Evolutionary conservation across 2,329 filamentous ascomycete genomes (phyloP).

Genomic region (Hypoxylon sp.): DNA sequence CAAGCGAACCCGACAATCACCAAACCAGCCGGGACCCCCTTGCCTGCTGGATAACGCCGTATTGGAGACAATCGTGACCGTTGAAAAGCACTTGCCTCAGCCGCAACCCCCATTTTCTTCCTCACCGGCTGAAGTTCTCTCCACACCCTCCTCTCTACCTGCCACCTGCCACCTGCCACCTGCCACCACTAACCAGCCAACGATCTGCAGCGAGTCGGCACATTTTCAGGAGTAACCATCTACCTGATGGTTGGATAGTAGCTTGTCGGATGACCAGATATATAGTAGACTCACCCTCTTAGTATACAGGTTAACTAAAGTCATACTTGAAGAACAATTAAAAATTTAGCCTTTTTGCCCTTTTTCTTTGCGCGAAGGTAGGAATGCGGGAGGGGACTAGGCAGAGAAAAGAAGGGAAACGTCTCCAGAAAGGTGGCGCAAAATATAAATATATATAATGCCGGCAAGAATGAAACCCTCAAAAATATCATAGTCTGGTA

Average conservation of each 20-base stretch:
- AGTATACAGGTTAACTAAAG: background rate
- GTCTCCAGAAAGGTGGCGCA: background rate
- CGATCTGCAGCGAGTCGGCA: conserved; percentile 32
- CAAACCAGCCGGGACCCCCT: conserved; percentile 18
- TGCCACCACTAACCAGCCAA: conserved; percentile 11
- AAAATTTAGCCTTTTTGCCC: too few relatives aligned
- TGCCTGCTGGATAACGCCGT: conserved; percentile 14
- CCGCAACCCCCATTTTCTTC: conserved; percentile 29
- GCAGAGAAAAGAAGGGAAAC: background rate
- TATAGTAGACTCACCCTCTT: background rate
- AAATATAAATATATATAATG: background rate
- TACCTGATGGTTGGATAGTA: background rate
- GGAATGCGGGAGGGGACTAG: too few relatives aligned
- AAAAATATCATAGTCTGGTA: conserved; percentile 28
- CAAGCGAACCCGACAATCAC: conserved; percentile 38
- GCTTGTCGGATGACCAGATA: background rate
- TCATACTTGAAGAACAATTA: background rate
- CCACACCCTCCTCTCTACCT: conserved; percentile 19
- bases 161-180: conserved; percentile 8
- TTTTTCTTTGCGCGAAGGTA: too few relatives aligned
- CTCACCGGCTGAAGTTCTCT: conserved; percentile 32
- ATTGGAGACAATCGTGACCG: conserved; percentile 33
- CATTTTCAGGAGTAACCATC: conserved; percentile 20
- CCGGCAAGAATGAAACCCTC: background rate
- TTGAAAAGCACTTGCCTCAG: conserved; percentile 33